Evolutionary conservation across 2,329 filamentous ascomycete species (phyloP), one percentile per base, ranked within the genome.

Genomic region (Clonostachys rosea): DNA sequence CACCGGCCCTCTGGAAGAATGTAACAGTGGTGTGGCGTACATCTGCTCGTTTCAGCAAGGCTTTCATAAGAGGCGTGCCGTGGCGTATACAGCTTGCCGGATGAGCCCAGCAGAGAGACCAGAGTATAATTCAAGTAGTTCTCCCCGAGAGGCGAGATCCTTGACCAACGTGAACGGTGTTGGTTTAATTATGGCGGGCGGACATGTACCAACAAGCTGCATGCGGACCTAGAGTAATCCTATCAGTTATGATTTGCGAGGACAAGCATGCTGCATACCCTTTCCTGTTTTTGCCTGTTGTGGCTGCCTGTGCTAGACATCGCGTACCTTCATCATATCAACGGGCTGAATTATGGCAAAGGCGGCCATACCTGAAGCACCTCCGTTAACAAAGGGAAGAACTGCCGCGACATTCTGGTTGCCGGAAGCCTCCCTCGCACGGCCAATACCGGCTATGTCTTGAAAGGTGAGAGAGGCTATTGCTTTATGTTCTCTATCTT

Each of bases 61-160:
- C 61, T 53, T 78, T 83, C 84, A 96, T 95, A 67, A 99, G 91
- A 99, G 73, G 42, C 94, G 87, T 10, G 94, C 94, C 1, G 94
- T 99, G 5, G 94, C 99, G 73, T 99, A 99, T 46, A 99, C 91
- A 10, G 91, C 94, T 70, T 99, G 94, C 45, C 94, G 83, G 43
- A 99, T 78, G 37, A 99, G 79, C 42, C 94, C 94, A 1, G 94
- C 94, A 2, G 89, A 95, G 30, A 99, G 78, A 35, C 94, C 94
- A 1, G 92, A 97, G 72, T 99, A 99, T 37, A 99, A 74, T 62
- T 99, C 94, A 54, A 87, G 76, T 13, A 86, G 81, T 66, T 89
- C 95, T 54, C 94, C 94, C 44, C 85, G 83, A 14, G 89, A 83
- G 49, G 99, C 76, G 60, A 99, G 95, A 48, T 96, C 87, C 55